Conservation (phyloP, 768 basidiomycete genomes). For the Infundibulicybe gibba region DNA sequence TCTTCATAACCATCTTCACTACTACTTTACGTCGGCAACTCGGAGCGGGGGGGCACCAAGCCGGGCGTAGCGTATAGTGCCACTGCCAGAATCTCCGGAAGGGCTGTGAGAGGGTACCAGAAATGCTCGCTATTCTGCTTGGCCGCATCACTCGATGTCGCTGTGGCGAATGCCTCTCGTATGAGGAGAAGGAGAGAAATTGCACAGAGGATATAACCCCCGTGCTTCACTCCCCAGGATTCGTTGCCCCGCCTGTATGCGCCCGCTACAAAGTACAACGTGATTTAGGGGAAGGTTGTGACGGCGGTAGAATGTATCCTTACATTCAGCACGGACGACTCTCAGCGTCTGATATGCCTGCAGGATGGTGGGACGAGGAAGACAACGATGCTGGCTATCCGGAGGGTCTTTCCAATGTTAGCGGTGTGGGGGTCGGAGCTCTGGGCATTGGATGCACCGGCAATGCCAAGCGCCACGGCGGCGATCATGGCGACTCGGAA, state of each 20-base stretch:
- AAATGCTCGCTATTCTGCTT: constrained; percentile 27
- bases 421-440: constrained; percentile 10
- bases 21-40: constrained; percentile 14
- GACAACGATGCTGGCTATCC: constrained; percentile 29
- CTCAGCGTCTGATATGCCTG: constrained; percentile 25
- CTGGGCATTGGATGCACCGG: constrained; percentile 16
- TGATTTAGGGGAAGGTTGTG: not conserved
- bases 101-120: constrained; percentile 38
- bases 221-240: constrained; percentile 23
- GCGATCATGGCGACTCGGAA: constrained; percentile 13
- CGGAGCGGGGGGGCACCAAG: constrained; percentile 25
- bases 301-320: constrained; percentile 2
- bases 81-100: constrained; percentile 36
- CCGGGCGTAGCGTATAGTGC: constrained; percentile 27
- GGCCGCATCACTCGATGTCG: constrained; percentile 20
- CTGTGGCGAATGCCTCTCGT: constrained; percentile 32
- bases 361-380: constrained; percentile 30
- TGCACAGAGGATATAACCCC: constrained; percentile 22
- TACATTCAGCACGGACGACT: constrained; percentile 17
- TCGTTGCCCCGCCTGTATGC: not conserved
- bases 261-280: not conserved
- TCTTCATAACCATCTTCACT: too few relatives aligned
- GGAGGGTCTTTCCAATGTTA: constrained; percentile 14
- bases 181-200: constrained; percentile 33
- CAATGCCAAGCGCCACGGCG: constrained; percentile 31